Evolutionary conservation across 805 yeast species (phyloP).

Genomic region (Metschnikowia rubicola): DNA sequence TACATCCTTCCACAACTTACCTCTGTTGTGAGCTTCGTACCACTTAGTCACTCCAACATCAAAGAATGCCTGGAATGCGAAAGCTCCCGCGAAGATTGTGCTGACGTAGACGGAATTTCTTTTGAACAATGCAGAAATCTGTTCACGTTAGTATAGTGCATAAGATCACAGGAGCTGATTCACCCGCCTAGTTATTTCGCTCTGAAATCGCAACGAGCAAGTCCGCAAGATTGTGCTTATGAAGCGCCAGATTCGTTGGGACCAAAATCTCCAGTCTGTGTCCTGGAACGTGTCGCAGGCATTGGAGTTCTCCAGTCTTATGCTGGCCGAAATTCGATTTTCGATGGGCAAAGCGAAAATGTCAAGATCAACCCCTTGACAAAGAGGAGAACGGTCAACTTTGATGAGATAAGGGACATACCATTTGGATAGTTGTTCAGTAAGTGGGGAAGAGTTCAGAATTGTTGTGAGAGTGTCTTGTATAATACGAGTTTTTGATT

Average conservation of each 20-base stretch:
- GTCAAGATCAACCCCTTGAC: neutral
- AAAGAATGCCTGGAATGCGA: conserved; percentile 76
- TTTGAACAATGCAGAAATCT: conserved; percentile 44
- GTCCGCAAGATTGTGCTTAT: too few species aligned
- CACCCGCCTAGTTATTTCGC: too few species aligned
- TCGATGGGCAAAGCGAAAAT: neutral
- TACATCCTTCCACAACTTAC: conserved; percentile 83
- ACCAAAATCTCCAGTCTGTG: too few species aligned
- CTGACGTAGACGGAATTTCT: conserved; percentile 89
- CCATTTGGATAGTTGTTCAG: conserved; percentile 10
- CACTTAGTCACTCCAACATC: conserved; percentile 64
- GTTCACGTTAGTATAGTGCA: conserved; percentile 18
- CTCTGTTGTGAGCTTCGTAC: conserved; percentile 77
- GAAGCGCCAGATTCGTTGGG: too few species aligned
- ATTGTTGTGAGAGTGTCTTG: conserved; percentile 9
- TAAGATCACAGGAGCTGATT: too few species aligned
- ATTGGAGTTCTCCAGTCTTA: too few species aligned
- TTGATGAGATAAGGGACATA: conserved; percentile 4
- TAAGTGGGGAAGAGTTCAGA: neutral
- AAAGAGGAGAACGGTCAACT: too few species aligned
- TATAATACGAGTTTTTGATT: conserved; percentile 16
- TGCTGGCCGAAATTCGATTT: too few species aligned
- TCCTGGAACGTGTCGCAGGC: too few species aligned
- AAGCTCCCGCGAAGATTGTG: conserved; percentile 77
- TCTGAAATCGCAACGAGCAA: too few species aligned